Percentiles rank a stretch among this genome's conserved stretches.
These are phyloP conservation scores for Endothia cerciana DNA, from an alignment of 2,329 filamentous ascomycete genomes.

Conservation along the genomic window DNA sequence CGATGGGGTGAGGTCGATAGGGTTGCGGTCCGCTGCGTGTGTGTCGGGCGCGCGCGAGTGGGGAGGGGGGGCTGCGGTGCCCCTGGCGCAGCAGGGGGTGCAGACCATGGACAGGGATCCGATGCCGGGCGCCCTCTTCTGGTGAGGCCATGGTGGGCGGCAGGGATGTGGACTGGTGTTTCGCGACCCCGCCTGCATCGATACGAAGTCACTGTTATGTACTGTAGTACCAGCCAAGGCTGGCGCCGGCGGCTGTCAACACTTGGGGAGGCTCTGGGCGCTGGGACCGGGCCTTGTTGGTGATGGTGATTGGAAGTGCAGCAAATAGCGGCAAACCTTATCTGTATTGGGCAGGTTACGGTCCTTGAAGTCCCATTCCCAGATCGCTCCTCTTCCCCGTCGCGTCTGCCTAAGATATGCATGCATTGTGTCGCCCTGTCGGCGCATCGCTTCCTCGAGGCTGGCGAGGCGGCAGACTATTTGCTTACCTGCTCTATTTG, in stretches of 20 bases:
- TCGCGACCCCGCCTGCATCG: too few species aligned
- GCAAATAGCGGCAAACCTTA: background rate
- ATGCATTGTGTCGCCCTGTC: background rate
- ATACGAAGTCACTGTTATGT: too few species aligned
- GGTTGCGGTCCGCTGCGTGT: background rate
- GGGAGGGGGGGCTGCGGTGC: too few species aligned
- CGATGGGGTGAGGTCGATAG: constrained; percentile 2
- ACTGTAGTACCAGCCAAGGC: too few species aligned
- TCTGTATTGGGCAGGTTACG: background rate
- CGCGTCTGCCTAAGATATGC: background rate
- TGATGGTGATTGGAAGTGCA: background rate
- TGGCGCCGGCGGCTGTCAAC: too few species aligned
- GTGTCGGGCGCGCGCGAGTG: too few species aligned
- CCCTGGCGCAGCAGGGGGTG: background rate
- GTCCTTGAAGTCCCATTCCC: background rate
- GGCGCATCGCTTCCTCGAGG: constrained; percentile 5
- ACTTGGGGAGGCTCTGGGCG: too few species aligned
- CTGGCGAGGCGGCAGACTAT: constrained; percentile 1
- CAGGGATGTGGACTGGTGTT: too few species aligned
- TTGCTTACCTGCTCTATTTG: background rate
- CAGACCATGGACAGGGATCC: background rate
- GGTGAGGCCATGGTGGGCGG: too few species aligned
- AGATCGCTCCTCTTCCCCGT: background rate
- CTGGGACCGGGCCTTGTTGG: background rate
- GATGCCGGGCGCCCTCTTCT: too few species aligned